A percentile compares a stretch with the other conserved stretches of the same genome.
phyloP scores from a whole-genome alignment of 345 rosid genomes.

The Abelmoschus esculentus region DNA sequence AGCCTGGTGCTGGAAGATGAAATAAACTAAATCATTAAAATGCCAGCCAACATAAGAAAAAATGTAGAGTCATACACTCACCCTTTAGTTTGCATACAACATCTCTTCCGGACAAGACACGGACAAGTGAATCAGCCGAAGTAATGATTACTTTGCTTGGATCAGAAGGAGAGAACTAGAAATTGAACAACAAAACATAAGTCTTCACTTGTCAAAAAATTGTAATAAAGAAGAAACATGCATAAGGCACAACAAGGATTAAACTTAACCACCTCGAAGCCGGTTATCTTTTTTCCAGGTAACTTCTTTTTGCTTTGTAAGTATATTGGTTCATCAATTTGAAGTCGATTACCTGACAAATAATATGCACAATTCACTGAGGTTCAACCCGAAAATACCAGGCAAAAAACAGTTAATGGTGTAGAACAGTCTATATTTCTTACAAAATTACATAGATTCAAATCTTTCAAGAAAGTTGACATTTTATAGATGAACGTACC shows the following conservation, averaged over 20 bases:
- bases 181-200: conserved; percentile 2
- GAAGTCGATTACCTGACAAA: conserved; percentile 31
- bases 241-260: not conserved
- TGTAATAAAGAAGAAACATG: not conserved
- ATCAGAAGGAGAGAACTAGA: conserved; percentile 46
- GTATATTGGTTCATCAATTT: conserved; percentile 28
- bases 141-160: conserved; percentile 49
- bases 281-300: conserved; percentile 46
- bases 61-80: conserved; percentile 12
- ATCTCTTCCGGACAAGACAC: conserved; percentile 30
- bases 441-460: no score
- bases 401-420: not conserved
- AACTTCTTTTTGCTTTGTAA: conserved; percentile 52
- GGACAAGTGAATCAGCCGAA: conserved; percentile 48
- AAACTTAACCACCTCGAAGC: conserved; percentile 38
- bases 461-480: not conserved
- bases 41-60: not conserved
- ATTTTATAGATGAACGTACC: conserved; percentile 29
- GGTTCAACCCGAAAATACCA: not conserved
- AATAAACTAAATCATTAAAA: not conserved
- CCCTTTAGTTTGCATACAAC: conserved; percentile 44
- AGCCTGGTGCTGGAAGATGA: conserved; percentile 28
- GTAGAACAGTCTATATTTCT: not conserved
- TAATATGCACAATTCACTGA: no score
- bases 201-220: conserved; percentile 3